Percentiles rank a stretch among this genome's conserved stretches.
phyloP scores from a whole-genome alignment of 768 basidiomycete species.

The Glaciozyma martinii region DNA sequence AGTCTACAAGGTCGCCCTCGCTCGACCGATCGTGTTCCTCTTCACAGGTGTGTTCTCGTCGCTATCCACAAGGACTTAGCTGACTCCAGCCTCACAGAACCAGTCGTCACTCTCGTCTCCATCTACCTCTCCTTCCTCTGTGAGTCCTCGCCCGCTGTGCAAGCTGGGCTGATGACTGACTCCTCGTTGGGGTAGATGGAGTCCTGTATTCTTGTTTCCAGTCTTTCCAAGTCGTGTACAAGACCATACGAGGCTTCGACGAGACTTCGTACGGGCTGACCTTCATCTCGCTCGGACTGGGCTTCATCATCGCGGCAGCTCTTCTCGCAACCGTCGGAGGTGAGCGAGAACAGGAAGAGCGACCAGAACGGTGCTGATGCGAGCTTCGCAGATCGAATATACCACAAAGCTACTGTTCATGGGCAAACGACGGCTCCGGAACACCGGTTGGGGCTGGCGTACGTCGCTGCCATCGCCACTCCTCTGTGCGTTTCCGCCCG shows the following conservation, averaged over 20 bases:
- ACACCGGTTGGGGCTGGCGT: conserved; percentile 7
- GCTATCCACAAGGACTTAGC: no score
- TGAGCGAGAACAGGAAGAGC: background rate
- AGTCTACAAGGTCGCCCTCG: conserved; percentile 14
- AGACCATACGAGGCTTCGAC: conserved; percentile 14
- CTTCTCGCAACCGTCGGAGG: conserved; percentile 5
- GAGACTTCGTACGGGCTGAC: conserved; percentile 15
- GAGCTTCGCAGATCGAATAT: no score
- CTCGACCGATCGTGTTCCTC: conserved; percentile 20
- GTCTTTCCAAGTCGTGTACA: conserved; percentile 23
- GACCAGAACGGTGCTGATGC: no score
- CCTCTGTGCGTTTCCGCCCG: no score
- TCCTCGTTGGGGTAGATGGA: no score
- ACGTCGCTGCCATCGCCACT: conserved; percentile 1
- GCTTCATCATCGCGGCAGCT: conserved; percentile 19
- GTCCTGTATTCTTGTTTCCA: background rate
- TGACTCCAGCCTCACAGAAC: conserved; percentile 6
- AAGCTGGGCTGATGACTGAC: no score
- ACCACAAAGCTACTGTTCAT: no score
- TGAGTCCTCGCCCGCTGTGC: no score
- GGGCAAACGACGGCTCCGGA: background rate
- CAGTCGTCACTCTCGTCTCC: conserved; percentile 19
- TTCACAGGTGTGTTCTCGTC: conserved; percentile 9
- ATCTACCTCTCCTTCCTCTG: conserved; percentile 26
- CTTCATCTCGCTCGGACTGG: conserved; percentile 25